Evolutionary conservation across 208 protist species (phyloP).

Genomic region (Leishmania lainsoni): DNA sequence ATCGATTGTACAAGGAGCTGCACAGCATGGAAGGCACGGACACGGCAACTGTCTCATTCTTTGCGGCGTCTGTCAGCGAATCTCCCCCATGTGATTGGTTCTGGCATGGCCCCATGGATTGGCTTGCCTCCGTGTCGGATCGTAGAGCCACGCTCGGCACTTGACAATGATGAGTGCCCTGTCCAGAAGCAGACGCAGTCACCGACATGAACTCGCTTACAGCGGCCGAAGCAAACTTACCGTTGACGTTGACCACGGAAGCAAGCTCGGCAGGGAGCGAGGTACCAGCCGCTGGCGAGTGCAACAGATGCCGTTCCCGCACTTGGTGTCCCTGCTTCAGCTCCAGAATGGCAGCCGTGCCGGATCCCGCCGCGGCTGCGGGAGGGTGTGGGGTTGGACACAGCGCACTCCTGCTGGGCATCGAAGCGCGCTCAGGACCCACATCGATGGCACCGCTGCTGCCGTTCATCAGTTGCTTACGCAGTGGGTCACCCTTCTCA

Average conservation of each 20-base stretch:
- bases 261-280: not conserved
- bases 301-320: not conserved
- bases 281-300: not conserved
- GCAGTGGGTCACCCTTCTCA: not conserved
- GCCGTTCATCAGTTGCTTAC: constrained; percentile 2
- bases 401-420: too few species aligned
- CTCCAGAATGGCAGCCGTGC: constrained; percentile 34
- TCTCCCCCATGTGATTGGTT: not conserved
- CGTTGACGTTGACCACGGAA: not conserved
- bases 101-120: constrained; percentile 1
- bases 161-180: not conserved
- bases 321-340: constrained; percentile 27
- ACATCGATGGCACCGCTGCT: not conserved
- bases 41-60: not conserved
- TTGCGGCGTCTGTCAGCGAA: not conserved
- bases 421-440: not conserved
- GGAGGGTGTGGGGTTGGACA: constrained; percentile 21
- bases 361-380: constrained; percentile 37
- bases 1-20: constrained; percentile 22
- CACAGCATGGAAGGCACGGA: constrained; percentile 16
- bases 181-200: not conserved
- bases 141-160: not conserved
- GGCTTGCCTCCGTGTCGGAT: constrained; percentile 5
- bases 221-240: not conserved
- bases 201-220: not conserved